Evolutionary conservation across 116 monocot genomes (phyloP).

Genomic region (Thalassia testudinum): DNA sequence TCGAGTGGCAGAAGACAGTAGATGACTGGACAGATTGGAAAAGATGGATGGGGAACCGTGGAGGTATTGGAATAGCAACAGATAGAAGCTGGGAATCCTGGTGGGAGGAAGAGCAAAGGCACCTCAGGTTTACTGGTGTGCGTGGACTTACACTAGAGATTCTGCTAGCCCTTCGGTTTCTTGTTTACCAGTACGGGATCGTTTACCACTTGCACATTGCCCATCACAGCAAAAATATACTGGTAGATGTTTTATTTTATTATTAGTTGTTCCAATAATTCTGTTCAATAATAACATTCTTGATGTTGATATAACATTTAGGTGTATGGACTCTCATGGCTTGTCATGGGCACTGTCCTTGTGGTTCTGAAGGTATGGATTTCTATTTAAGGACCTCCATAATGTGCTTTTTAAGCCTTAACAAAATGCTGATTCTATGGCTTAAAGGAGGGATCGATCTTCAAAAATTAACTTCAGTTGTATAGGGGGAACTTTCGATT

Average conservation of each 20-base stretch:
- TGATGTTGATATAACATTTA: conserved; percentile 4
- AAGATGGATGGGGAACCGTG: conserved; percentile 86
- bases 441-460: too few species aligned
- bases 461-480: too few species aligned
- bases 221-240: conserved; percentile 53
- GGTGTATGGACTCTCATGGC: conserved; percentile 90
- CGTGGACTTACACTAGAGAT: conserved; percentile 52
- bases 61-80: conserved; percentile 69
- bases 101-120: conserved; percentile 82
- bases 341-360: conserved; percentile 77
- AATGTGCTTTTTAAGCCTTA: too few species aligned
- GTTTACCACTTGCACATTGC: conserved; percentile 90
- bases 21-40: conserved; percentile 97
- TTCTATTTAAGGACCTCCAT: not conserved
- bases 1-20: conserved; percentile 91
- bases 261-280: too few species aligned
- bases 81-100: conserved; percentile 92
- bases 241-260: conserved; percentile 26
- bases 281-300: not conserved
- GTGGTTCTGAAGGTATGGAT: conserved; percentile 65
- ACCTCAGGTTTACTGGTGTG: conserved; percentile 48
- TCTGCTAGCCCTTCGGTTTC: conserved; percentile 59
- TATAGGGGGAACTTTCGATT: too few species aligned
- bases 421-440: too few species aligned
- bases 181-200: conserved; percentile 86